A percentile compares a stretch with the other conserved stretches of the same genome.
phyloP scores from a whole-genome alignment of 768 basidiomycete genomes.

The Kwoniella bestiolae region DNA sequence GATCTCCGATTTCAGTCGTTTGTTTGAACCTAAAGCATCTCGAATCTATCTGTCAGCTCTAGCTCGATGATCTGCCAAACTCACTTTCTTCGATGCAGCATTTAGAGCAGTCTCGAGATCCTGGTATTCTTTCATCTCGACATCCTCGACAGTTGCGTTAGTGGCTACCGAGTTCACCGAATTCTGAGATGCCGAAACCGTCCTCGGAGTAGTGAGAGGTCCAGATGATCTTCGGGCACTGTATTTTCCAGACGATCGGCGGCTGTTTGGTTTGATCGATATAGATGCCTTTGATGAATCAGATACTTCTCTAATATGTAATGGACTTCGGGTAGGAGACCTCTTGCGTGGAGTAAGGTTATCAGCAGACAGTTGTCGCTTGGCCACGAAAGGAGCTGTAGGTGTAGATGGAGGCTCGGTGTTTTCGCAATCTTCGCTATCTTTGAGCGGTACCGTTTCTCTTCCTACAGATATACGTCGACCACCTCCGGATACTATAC shows the following conservation, averaged over 20 bases:
- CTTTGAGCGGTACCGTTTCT: slow-evolving; percentile 44
- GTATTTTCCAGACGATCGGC: slow-evolving; percentile 7
- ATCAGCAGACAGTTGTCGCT: slow-evolving; percentile 53
- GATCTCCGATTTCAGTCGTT: slow-evolving; percentile 73
- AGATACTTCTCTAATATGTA: slow-evolving; percentile 22
- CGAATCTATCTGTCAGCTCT: slow-evolving; percentile 65
- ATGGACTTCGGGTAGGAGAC: slow-evolving; percentile 39
- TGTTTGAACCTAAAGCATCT: slow-evolving; percentile 70
- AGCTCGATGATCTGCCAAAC: not conserved
- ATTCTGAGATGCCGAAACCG: slow-evolving; percentile 18
- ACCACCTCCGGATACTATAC: slow-evolving; percentile 48
- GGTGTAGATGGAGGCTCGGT: slow-evolving; percentile 16
- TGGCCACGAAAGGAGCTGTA: slow-evolving; percentile 15
- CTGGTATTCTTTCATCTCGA: slow-evolving; percentile 23
- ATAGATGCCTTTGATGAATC: slow-evolving; percentile 10
- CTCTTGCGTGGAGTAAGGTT: slow-evolving; percentile 52
- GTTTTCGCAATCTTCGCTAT: slow-evolving; percentile 23
- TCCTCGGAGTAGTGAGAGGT: slow-evolving; percentile 17
- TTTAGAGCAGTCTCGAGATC: slow-evolving; percentile 30
- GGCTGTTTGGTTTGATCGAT: slow-evolving; percentile 7
- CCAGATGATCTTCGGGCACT: slow-evolving; percentile 18
- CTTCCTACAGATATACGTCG: slow-evolving; percentile 48
- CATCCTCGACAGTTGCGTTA: slow-evolving; percentile 20
- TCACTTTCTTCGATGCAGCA: slow-evolving; percentile 22
- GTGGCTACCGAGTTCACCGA: slow-evolving; percentile 17